Conservation (phyloP, 805 yeast genomes). For the Ogataea chonburiensis region DNA sequence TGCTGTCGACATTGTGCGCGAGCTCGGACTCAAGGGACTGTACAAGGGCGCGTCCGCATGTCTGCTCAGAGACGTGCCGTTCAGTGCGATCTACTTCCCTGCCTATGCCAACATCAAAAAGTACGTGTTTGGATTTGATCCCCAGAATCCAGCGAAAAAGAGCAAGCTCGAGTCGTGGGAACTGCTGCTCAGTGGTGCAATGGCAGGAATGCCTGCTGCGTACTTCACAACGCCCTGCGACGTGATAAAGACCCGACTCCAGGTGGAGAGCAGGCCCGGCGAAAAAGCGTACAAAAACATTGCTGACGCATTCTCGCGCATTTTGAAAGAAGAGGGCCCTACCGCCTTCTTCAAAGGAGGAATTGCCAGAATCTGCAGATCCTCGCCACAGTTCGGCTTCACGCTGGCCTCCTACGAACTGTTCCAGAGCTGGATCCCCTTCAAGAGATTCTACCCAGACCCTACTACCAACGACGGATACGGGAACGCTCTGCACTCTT, state of each 20-base stretch:
- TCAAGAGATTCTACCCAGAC: slow-evolving; percentile 41
- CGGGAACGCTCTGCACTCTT: slow-evolving; percentile 27
- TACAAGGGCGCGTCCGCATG: slow-evolving; percentile 93
- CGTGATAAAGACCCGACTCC: slow-evolving; percentile 93
- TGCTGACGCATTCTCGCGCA: slow-evolving; percentile 70
- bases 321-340: slow-evolving; percentile 78
- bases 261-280: slow-evolving; percentile 74
- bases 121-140: slow-evolving; percentile 79
- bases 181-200: slow-evolving; percentile 80
- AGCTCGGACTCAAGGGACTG: slow-evolving; percentile 79
- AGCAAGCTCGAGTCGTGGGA: slow-evolving; percentile 76
- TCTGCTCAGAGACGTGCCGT: slow-evolving; percentile 91
- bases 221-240: slow-evolving; percentile 95
- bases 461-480: slow-evolving; percentile 28
- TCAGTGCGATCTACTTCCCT: slow-evolving; percentile 96
- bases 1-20: slow-evolving; percentile 71
- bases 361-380: slow-evolving; percentile 87
- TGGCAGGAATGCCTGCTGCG: slow-evolving; percentile 98
- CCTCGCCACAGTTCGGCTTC: slow-evolving; percentile 97
- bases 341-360: slow-evolving; percentile 95
- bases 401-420: slow-evolving; percentile 96
- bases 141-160: slow-evolving; percentile 56
- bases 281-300: slow-evolving; percentile 79
- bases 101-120: slow-evolving; percentile 91
- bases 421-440: slow-evolving; percentile 76